Conservation (phyloP, 345 rosid genomes). For the Odontarrhena argentea region DNA sequence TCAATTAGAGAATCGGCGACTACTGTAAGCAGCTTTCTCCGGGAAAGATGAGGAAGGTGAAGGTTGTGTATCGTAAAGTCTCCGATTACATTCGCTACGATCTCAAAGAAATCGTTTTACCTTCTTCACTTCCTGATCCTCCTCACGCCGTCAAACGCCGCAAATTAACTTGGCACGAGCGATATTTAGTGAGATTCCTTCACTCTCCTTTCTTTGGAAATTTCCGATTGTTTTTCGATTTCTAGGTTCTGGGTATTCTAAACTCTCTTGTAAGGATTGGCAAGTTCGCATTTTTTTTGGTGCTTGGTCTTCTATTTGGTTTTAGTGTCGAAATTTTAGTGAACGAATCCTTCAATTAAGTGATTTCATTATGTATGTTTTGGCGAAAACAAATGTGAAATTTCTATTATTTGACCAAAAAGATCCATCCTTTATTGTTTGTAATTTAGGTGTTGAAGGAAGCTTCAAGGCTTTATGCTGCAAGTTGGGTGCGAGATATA, state of each 20-base stretch:
- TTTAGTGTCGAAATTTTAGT: background rate
- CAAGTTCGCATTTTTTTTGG: background rate
- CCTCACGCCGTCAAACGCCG: slow-evolving; percentile 75
- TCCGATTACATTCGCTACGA: slow-evolving; percentile 77
- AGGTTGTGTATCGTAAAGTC: slow-evolving; percentile 55
- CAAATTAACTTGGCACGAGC: slow-evolving; percentile 81
- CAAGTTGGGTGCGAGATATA: slow-evolving; percentile 92
- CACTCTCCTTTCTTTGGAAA: background rate
- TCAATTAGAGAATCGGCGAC: slow-evolving; percentile 4
- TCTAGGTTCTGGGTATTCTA: background rate
- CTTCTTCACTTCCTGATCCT: slow-evolving; percentile 89
- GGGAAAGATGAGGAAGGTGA: slow-evolving; percentile 60
- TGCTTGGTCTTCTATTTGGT: slow-evolving; percentile 5
- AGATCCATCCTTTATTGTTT: slow-evolving; percentile 16
- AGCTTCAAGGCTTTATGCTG: slow-evolving; percentile 89
- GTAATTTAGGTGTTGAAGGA: slow-evolving; percentile 69
- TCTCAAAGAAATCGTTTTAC: slow-evolving; percentile 88
- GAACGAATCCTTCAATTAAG: background rate
- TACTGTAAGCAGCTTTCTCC: slow-evolving; percentile 9
- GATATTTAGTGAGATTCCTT: slow-evolving; percentile 51
- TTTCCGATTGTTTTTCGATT: background rate
- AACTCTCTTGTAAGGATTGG: background rate
- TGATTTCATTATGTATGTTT: slow-evolving; percentile 1
- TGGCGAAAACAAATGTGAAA: background rate
- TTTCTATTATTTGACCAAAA: slow-evolving; percentile 9